Percentiles rank a stretch among this genome's conserved stretches.
These are phyloP conservation scores for Penicillium canescens DNA, from an alignment of 495 filamentous ascomycete species.

Conservation along the genomic window DNA sequence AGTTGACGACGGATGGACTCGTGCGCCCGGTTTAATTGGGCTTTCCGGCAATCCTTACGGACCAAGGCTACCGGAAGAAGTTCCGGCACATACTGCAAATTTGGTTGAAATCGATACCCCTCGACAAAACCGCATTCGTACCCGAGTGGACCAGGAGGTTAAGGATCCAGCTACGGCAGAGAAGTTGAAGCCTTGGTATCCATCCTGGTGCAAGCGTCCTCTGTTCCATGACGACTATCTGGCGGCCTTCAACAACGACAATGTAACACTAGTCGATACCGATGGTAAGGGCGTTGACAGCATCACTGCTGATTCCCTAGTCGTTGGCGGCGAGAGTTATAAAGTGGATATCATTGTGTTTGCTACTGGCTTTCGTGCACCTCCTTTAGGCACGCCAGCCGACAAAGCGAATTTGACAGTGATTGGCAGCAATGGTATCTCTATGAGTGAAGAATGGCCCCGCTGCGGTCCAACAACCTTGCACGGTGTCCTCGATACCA, in stretches of 20 bases:
- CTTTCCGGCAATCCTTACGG: conserved; percentile 1
- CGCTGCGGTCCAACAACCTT: conserved; percentile 32
- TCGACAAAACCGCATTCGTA: too few relatives aligned
- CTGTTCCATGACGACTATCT: conserved; percentile 33
- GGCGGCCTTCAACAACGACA: conserved; percentile 26
- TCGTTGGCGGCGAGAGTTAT: conserved; percentile 29
- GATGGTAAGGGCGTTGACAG: conserved; percentile 20
- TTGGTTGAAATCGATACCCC: too few relatives aligned
- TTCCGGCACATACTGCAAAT: too few relatives aligned
- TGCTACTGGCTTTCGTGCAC: conserved; percentile 24
- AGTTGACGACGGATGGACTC: conserved; percentile 19
- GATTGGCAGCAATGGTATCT: conserved; percentile 39
- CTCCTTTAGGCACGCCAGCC: conserved; percentile 22
- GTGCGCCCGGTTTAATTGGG: conserved; percentile 1
- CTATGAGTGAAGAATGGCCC: conserved; percentile 32
- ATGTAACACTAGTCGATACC: conserved; percentile 31
- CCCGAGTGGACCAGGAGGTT: too few relatives aligned
- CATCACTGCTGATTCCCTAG: conserved; percentile 24
- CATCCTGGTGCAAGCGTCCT: conserved; percentile 34
- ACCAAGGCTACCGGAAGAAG: too few relatives aligned
- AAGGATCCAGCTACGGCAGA: conserved; percentile 22
- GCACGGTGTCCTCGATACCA: conserved; percentile 43
- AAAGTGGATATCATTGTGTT: conserved; percentile 38
- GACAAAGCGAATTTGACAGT: conserved; percentile 40
- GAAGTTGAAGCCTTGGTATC: conserved; percentile 32